These are phyloP conservation scores for Turritis glabra DNA, from an alignment of 345 rosid genomes.

Conservation along the genomic window DNA sequence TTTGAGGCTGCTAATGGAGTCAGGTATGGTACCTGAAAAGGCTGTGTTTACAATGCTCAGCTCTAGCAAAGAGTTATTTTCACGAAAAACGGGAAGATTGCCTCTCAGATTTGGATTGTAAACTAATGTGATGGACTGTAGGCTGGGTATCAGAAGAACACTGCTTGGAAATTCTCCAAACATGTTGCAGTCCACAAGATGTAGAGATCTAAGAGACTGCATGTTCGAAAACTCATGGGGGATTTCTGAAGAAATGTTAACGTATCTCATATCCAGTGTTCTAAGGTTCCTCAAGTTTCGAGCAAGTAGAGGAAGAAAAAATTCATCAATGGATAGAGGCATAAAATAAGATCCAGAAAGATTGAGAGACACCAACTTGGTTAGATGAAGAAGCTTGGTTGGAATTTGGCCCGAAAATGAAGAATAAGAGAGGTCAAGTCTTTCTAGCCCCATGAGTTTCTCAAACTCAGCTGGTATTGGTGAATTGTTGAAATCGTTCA, in stretches of 20 bases:
- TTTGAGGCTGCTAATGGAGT: not conserved
- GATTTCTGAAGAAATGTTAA: no score
- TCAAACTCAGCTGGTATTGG: not conserved
- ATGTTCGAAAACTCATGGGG: no score
- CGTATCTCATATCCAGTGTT: no score
- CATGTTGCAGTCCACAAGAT: not conserved
- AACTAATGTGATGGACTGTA: not conserved
- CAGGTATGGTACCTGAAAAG: not conserved
- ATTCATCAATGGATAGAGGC: not conserved
- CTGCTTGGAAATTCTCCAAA: not conserved
- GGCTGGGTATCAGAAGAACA: not conserved
- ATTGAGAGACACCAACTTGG: constrained; percentile 13
- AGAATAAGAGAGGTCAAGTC: not conserved
- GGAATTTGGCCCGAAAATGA: not conserved
- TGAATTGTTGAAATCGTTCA: not conserved
- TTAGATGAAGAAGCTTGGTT: not conserved
- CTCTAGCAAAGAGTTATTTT: not conserved
- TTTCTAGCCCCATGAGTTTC: not conserved
- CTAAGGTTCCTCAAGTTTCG: no score
- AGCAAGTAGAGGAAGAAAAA: no score
- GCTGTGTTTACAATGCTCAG: not conserved
- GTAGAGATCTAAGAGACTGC: not conserved
- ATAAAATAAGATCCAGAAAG: not conserved
- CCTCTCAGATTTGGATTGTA: not conserved
- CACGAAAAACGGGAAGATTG: not conserved